Conservation (phyloP, 2,329 filamentous ascomycete species). For the Curvularia sp. region DNA sequence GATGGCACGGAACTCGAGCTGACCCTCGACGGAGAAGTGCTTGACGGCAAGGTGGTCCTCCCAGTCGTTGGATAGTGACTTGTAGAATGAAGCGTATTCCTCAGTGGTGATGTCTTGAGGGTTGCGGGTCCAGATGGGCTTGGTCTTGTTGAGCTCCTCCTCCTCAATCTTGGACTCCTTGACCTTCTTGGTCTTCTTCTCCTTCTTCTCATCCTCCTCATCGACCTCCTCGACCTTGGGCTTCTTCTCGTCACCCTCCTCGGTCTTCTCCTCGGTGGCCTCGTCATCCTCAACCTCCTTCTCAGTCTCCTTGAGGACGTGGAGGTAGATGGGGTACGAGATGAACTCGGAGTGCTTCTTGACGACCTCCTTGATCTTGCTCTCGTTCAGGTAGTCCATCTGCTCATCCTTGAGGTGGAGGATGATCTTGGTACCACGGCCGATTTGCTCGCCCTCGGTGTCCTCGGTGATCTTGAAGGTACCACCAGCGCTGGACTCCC, state of each 20-base stretch:
- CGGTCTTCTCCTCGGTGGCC: slow-evolving; percentile 69
- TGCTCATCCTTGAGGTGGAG: slow-evolving; percentile 99
- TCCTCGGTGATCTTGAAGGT: slow-evolving; percentile 94
- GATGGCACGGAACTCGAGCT: slow-evolving; percentile 99
- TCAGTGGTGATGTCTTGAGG: slow-evolving; percentile 92
- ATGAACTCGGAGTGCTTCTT: slow-evolving; percentile 99
- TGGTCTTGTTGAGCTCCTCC: slow-evolving; percentile 99
- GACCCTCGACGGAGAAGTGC: slow-evolving; percentile 99
- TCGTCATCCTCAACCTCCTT: slow-evolving; percentile 98
- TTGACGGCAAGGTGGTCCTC: slow-evolving; percentile 99
- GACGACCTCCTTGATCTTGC: slow-evolving; percentile 99
- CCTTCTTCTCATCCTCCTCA: slow-evolving; percentile 84
- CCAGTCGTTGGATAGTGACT: slow-evolving; percentile 99
- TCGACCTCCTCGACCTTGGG: slow-evolving; percentile 93
- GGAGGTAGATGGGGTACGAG: slow-evolving; percentile 99
- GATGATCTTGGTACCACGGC: slow-evolving; percentile 96
- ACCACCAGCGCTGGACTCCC: slow-evolving; percentile 96
- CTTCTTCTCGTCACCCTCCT: slow-evolving; percentile 90
- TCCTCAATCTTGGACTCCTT: slow-evolving; percentile 99
- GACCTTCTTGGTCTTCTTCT: slow-evolving; percentile 98
- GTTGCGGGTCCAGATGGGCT: slow-evolving; percentile 99
- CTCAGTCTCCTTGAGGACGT: slow-evolving; percentile 99
- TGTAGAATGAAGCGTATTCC: slow-evolving; percentile 99
- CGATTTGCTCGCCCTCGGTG: slow-evolving; percentile 87
- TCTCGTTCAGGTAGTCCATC: slow-evolving; percentile 96